Evolutionary conservation across 306 rosid genomes (phyloP), one percentile per base, ranked within the genome.

Genomic region (Glycyrrhiza uralensis): DNA sequence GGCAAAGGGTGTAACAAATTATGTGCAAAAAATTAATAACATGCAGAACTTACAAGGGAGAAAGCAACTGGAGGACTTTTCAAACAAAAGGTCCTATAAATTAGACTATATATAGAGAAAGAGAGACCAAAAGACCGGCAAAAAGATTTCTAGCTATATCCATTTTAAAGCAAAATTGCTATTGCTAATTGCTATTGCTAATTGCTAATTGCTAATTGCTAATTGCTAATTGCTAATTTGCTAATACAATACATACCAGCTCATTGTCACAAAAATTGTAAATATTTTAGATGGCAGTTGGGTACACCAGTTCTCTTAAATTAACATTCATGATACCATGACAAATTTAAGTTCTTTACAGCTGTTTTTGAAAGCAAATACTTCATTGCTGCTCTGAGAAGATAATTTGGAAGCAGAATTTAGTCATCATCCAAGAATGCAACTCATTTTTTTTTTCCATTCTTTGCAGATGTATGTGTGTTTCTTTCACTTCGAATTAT

Each of bases 401-500:
- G 28, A 29, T 59, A 18, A 63, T 24, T 69, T 42, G 69, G 55
- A 32, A n/a, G 64, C 30, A 52, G 32, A 51, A 63, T 20, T 61
- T 30, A n/a, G 54, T 42, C 63, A 19, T 54, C 49, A 72, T 66
- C 49, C 47, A 65, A 72, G 36, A 65, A 36, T 56, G 55, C n/a
- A 46, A 44, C 61, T 36, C 42, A 39, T 19, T 45, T 70, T 60
- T 19, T 45, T 70, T 60, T 57, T 20, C 49, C 33, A 64, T 6
- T 24, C n/a, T 80, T 46, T 20, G 58, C 55, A 15, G 4, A 49
- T 7, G 32, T 7, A 7, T 8, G 49, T 13, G 8, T 44, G 36
- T 56, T 58, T 64, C 62, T 11, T 29, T 35, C 69, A 2, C 28
- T 54, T 15, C 17, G 50, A 54, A 33, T 23, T 13, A 20, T 29